A percentile compares a stretch with the other conserved stretches of the same genome.
Evolutionary conservation across 176 grass and related monocot species (phyloP).

Genomic region (Musa itinerans): DNA sequence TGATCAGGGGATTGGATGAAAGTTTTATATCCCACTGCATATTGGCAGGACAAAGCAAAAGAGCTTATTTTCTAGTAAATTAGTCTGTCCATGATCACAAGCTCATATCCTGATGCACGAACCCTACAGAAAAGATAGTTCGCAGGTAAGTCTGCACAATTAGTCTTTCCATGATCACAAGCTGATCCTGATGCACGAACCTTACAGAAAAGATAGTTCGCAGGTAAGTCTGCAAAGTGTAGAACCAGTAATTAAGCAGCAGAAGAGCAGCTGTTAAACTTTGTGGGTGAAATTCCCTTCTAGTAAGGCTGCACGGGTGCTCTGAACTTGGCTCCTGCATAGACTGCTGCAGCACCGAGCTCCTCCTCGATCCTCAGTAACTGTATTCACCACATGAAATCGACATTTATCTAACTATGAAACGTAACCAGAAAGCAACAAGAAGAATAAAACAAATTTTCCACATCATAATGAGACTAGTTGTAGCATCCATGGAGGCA

Average conservation of each 20-base stretch:
- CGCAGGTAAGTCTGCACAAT: too few species aligned
- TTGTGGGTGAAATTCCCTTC: neutral
- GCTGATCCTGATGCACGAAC: neutral
- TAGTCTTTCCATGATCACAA: neutral
- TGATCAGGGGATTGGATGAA: too few species aligned
- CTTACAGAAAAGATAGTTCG: too few species aligned
- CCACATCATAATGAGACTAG: neutral
- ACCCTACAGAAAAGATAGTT: too few species aligned
- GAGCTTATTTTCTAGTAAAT: neutral
- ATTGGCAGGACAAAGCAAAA: neutral
- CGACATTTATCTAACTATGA: too few species aligned
- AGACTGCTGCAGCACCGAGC: conserved; percentile 56
- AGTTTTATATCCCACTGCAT: too few species aligned
- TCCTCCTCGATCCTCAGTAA: conserved; percentile 91
- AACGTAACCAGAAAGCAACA: too few species aligned
- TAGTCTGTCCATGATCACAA: neutral
- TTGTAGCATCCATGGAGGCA: neutral
- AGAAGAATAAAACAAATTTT: too few species aligned
- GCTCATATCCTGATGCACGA: neutral
- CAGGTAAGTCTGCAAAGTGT: too few species aligned
- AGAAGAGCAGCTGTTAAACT: neutral
- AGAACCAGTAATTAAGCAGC: too few species aligned
- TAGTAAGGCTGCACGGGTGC: conserved; percentile 70
- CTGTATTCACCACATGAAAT: conserved; percentile 25
- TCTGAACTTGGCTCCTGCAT: conserved; percentile 66